Percentiles rank a stretch among this genome's conserved stretches.
Evolutionary conservation across 164 flowering plant genomes (phyloP).

Genomic region (Vitis labrusca): DNA sequence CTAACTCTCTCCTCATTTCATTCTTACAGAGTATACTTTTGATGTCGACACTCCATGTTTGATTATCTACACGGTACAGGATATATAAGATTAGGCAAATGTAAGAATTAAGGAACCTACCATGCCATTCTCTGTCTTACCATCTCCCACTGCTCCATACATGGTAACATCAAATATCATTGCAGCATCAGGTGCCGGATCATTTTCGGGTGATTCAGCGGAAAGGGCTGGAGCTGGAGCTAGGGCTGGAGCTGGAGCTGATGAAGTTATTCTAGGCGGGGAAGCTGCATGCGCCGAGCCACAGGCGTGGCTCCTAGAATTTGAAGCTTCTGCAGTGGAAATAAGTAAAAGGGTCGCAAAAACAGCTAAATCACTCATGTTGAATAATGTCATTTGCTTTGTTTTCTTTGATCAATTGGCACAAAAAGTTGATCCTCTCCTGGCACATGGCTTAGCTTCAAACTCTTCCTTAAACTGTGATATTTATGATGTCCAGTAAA

Average conservation of each 20-base stretch:
- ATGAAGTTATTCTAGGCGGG: not conserved
- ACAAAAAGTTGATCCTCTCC: too few relatives aligned
- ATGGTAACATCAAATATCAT: conserved; percentile 31
- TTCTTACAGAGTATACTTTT: too few relatives aligned
- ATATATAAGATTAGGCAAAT: too few relatives aligned
- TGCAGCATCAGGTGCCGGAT: not conserved
- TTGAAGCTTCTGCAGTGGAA: not conserved
- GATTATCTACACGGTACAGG: too few relatives aligned
- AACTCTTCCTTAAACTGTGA: not conserved
- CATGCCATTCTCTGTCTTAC: conserved; percentile 15
- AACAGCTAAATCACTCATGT: not conserved
- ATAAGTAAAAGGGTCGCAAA: not conserved
- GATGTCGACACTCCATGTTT: too few relatives aligned
- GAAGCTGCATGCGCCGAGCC: not conserved
- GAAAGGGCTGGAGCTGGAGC: not conserved
- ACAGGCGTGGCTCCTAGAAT: not conserved
- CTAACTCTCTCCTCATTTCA: too few relatives aligned
- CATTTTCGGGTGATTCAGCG: not conserved
- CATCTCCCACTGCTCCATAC: conserved; percentile 33
- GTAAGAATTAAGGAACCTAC: not conserved
- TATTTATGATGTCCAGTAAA: not conserved
- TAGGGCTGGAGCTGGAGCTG: not conserved
- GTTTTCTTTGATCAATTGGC: too few relatives aligned
- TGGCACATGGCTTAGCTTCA: not conserved
- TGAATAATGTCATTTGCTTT: not conserved